A percentile compares a stretch with the other conserved stretches of the same genome.
Evolutionary conservation across 352 stramenopile species (phyloP).

Genomic region (Globisporangium barbulae): DNA sequence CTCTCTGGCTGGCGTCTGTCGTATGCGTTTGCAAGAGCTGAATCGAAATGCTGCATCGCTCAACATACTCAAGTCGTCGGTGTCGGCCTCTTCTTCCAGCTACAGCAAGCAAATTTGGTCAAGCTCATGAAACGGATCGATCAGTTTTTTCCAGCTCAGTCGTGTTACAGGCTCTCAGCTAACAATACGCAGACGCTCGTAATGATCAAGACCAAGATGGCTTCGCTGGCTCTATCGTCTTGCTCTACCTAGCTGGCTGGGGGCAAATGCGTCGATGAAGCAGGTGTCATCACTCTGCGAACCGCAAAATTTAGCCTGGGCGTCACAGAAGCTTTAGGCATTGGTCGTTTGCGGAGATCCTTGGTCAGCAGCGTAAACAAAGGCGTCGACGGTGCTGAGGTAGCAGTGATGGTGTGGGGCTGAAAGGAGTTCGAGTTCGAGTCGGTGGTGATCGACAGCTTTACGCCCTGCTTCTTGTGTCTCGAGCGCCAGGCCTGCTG

Average conservation of each 20-base stretch:
- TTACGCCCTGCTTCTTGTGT: neutral
- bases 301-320: too few species aligned
- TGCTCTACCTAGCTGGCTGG: conserved; percentile 8
- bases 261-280: conserved; percentile 5
- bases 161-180: neutral
- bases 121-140: neutral
- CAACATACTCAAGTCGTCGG: neutral
- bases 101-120: neutral
- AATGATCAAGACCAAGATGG: neutral
- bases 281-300: conserved; percentile 3
- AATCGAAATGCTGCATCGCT: neutral
- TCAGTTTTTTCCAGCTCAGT: neutral
- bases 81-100: neutral
- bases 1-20: neutral
- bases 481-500: conserved; percentile 26
- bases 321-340: neutral
- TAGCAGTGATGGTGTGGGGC: neutral
- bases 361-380: conserved; percentile 13
- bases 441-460: neutral
- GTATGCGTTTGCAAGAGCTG: neutral
- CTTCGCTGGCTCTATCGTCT: neutral
- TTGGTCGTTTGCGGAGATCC: conserved; percentile 4
- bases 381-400: conserved; percentile 2
- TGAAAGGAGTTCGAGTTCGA: neutral
- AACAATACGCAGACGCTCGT: neutral